Conservation (phyloP, 495 filamentous ascomycete species). For the Penicillium riverlandense region DNA sequence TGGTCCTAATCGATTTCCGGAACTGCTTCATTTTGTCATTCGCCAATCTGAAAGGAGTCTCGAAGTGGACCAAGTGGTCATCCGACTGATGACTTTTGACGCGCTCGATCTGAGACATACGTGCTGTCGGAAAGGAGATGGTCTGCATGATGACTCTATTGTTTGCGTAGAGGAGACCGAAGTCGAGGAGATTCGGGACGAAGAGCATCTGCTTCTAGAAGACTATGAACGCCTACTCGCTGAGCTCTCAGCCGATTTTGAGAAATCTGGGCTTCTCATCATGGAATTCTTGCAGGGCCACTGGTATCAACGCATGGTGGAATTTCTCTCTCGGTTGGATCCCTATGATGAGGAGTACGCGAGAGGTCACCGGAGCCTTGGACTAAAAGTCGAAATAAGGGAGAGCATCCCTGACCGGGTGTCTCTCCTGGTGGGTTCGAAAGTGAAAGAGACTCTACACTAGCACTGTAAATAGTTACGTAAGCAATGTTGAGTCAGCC, state of each 20-base stretch:
- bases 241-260: not conserved
- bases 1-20: not conserved
- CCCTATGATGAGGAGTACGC: too few species aligned
- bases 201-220: not conserved
- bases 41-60: not conserved
- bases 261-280: not conserved
- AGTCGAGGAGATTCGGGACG: conserved; percentile 1
- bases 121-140: not conserved
- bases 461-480: too few species aligned
- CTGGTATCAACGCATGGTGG: not conserved
- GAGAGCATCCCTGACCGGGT: not conserved
- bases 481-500: not conserved
- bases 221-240: not conserved
- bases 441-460: conserved; percentile 4
- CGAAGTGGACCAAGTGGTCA: not conserved
- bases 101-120: not conserved
- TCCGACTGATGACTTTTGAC: not conserved
- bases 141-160: not conserved
- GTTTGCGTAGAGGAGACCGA: not conserved
- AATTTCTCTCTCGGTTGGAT: too few species aligned
- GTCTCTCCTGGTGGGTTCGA: conserved; percentile 12
- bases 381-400: too few species aligned
- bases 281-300: conserved; percentile 1
- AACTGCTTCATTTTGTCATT: not conserved
- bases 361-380: too few species aligned